Evolutionary conservation across 1,284 basidiomycete genomes (phyloP).

Genomic region (Anthracocystis setariae): DNA sequence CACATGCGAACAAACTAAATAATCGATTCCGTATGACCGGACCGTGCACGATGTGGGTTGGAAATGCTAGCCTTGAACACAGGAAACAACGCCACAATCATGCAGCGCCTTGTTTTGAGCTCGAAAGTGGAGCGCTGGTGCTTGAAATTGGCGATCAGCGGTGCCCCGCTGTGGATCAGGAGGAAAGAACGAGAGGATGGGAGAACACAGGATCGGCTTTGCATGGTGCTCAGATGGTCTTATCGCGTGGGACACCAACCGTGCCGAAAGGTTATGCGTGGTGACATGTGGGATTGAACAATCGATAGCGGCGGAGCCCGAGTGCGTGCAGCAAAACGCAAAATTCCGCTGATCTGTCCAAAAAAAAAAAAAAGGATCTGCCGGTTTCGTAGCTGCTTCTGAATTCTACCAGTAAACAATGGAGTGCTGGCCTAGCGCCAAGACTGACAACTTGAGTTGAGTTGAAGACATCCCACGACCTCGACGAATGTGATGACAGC

Average conservation of each 20-base stretch:
- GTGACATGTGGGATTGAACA: constrained; percentile 2
- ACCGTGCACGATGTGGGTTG: not conserved
- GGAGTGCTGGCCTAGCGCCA: too few relatives aligned
- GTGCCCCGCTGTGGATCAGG: not conserved
- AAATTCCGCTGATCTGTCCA: not conserved
- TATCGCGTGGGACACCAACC: not conserved
- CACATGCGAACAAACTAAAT: not conserved
- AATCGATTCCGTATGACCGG: not conserved
- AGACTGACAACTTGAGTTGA: too few relatives aligned
- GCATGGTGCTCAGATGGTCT: constrained; percentile 9
- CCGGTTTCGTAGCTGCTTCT: not conserved
- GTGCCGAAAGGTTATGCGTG: not conserved
- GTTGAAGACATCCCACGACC: too few relatives aligned
- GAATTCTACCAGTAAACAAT: too few relatives aligned
- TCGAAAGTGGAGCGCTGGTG: not conserved
- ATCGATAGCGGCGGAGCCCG: constrained; percentile 6
- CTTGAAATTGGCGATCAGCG: not conserved
- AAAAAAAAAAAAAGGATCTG: too few relatives aligned
- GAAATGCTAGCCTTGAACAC: not conserved
- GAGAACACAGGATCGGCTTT: constrained; percentile 8
- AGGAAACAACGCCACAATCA: not conserved
- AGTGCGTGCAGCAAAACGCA: not conserved
- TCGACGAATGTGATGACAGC: too few relatives aligned
- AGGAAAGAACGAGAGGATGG: not conserved
- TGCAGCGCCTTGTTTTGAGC: constrained; percentile 1